Base-by-base conservation (phyloP, 108 stramenopile genomes). In the Cyclotella distinguenda region DNA sequence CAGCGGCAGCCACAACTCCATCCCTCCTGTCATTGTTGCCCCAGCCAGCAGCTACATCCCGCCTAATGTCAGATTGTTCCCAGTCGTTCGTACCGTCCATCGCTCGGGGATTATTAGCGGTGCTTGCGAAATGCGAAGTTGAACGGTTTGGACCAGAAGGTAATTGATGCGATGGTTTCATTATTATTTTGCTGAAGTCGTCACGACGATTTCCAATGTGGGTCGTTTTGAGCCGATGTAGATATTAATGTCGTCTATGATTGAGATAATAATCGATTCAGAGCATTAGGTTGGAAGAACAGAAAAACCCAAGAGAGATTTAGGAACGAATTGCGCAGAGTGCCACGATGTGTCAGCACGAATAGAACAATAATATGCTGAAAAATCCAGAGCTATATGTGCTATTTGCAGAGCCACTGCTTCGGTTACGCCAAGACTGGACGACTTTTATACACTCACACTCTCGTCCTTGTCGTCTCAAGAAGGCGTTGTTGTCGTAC, bases 41-140 rank as follows among this genome's bases (percentile, higher is more conserved):
- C 68, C 68, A 70, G 23, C 68, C 68, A n/a, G 68, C 48, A 31
- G 57, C 68, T 4, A 70, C n/a, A 52, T 70, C 68, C 22, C 68
- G 21, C 12, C 68, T 35, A 42, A 70, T 70, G 44, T 70, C 68
- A 1, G 68, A 70, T 18, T 70, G 46, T 42, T 52, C 59, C 68
- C 58, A 70, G 28, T 64, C 31, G 31, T 34, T 34, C 1, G 27
- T 32, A 32, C 11, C 12, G 8, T 31, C 31, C 30, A 33, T 54
- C 23, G 11, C 28, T 28, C 40, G 39, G 26, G 58, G 58, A 19
- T 38, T 42, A 10, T 43, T 40, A 1, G 58, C 25, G 15, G 58
- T 59, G 40, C 40, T 40, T 25, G 22, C 23, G 1, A 18, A 26
- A 35, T 7, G 11, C 28, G 56, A 5, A 6, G 58, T 40, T 28